Evolutionary conservation across 306 rosid species (phyloP).

Genomic region (Cucurbita ficifolia): DNA sequence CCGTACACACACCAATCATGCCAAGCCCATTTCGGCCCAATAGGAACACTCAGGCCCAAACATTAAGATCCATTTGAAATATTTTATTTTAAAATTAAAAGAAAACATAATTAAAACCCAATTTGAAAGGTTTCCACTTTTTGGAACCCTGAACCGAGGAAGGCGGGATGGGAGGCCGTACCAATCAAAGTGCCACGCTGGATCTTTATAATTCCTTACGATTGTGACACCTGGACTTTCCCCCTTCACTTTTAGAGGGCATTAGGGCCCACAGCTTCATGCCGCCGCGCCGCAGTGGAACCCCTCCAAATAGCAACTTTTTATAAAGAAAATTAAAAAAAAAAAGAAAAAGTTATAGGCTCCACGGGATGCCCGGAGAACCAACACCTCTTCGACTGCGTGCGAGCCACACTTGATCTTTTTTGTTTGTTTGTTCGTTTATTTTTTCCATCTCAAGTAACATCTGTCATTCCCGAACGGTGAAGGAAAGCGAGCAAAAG

Average conservation of each 20-base stretch:
- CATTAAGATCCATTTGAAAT: neutral
- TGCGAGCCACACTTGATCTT: neutral
- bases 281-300: neutral
- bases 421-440: neutral
- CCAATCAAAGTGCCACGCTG: neutral
- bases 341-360: neutral
- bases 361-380: neutral
- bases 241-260: neutral
- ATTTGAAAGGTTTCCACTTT: neutral
- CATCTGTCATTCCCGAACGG: neutral
- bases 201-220: neutral
- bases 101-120: too few relatives aligned
- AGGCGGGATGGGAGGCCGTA: neutral
- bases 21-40: neutral
- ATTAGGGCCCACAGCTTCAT: neutral
- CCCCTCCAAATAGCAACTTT: neutral
- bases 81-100: too few relatives aligned
- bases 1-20: neutral
- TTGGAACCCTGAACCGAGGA: too few relatives aligned
- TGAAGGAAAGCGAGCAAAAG: neutral
- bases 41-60: neutral
- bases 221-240: neutral
- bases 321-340: too few relatives aligned
- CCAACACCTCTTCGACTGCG: neutral
- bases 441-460: neutral